Evolutionary conservation across 139 green algal species (phyloP), one percentile per base, ranked within the genome.

Genomic region (Chlamydomonas sphaeroides): DNA sequence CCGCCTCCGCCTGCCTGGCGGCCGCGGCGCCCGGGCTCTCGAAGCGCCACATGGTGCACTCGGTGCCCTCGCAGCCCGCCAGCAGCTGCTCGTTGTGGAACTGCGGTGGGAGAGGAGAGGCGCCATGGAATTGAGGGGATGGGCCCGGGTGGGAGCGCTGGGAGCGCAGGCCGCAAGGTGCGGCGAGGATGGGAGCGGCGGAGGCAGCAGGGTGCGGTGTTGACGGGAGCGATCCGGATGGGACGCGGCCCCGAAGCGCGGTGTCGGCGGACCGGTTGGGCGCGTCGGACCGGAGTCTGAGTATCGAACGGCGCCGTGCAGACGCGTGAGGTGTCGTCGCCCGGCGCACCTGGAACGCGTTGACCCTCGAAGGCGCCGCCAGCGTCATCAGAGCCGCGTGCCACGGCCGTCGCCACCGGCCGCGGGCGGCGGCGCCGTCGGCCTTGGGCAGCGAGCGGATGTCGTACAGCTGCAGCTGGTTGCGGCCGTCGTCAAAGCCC

Each of bases 61-160:
- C 85, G 15, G 51, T 28, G 36, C 84, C 80, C 23, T 91, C 80
- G 59, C 86, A 59, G 23, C 87, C 84, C 30, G 77, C 84, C 77
- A 91, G 65, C 80, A 91, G 59, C 49, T 71, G 26, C 62, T 91
- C 65, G 26, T 84, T 71, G 35, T 89, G 70, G 51, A 89, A 89
- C 79, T 87, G 84, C 63, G 33, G 30, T 36, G 20, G 15, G 70
- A 33, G 14, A 11, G 33, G 42, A 11, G 30, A 7, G 26, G 33
- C 17, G 45, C 45, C 45, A 51, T 10, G 45, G 45, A 69, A 38
- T 7, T 39, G 25, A 38, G 5, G n/a, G 33, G 63, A 69, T 45
- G 63, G 20, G 35, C 2, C 10, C 8, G 18, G 17, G 14, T 18
- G 28, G 63, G 45, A 51, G n/a, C n/a, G n/a, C n/a, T n/a, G n/a